phyloP scores from a whole-genome alignment of 768 basidiomycete genomes.

The Trichaptum fuscoviolaceum region DNA sequence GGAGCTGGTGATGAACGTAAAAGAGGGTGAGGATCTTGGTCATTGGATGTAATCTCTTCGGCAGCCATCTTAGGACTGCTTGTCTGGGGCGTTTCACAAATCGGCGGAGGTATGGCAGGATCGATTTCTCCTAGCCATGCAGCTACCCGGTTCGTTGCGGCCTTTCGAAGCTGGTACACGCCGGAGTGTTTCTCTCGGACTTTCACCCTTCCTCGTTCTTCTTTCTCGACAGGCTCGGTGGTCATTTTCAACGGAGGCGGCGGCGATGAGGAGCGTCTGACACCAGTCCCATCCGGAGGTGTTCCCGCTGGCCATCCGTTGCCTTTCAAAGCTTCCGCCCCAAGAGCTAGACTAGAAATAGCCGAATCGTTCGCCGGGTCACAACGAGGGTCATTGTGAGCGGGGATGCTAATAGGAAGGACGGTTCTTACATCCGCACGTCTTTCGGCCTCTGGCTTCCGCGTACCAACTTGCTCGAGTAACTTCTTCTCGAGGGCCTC shows the following conservation, averaged over 20 bases:
- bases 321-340: slow-evolving; percentile 30
- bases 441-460: slow-evolving; percentile 29
- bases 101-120: slow-evolving; percentile 46
- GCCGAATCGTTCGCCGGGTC: slow-evolving; percentile 46
- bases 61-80: slow-evolving; percentile 10
- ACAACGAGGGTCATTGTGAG: slow-evolving; percentile 16
- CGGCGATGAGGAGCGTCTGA: not conserved
- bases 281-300: slow-evolving; percentile 3
- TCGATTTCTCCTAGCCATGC: slow-evolving; percentile 73
- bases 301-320: not conserved
- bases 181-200: slow-evolving; percentile 24
- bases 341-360: slow-evolving; percentile 50
- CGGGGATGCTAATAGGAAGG: slow-evolving; percentile 35
- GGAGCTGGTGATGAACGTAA: not conserved
- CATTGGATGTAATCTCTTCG: not conserved
- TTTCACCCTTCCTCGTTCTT: slow-evolving; percentile 21
- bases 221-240: slow-evolving; percentile 18
- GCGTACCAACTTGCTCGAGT: slow-evolving; percentile 68
- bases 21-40: not conserved
- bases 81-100: slow-evolving; percentile 20
- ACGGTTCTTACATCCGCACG: slow-evolving; percentile 33
- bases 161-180: slow-evolving; percentile 31
- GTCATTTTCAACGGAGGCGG: not conserved
- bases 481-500: slow-evolving; percentile 70
- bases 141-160: slow-evolving; percentile 67